Evolutionary conservation across 345 rosid species (phyloP).

Genomic region (Ceriops zippeliana): DNA sequence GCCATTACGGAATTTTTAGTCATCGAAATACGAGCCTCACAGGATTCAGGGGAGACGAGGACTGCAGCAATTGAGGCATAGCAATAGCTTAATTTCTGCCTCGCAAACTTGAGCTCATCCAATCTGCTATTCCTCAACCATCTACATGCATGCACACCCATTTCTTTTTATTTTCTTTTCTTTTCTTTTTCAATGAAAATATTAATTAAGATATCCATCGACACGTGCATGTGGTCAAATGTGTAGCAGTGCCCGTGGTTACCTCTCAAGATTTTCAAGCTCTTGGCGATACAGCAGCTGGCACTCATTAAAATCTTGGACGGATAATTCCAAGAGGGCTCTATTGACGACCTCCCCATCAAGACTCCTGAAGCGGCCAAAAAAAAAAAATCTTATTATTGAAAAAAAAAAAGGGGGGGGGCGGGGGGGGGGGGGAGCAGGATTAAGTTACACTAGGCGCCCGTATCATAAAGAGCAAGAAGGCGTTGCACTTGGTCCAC

Average conservation of each 20-base stretch:
- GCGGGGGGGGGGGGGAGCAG: no score
- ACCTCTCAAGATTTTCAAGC: constrained; percentile 14
- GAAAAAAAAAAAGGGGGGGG: neutral
- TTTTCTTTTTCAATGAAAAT: neutral
- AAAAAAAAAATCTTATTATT: no score
- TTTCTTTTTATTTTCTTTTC: no score
- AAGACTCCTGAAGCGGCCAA: neutral
- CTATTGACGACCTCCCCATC: neutral
- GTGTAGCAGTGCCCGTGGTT: neutral
- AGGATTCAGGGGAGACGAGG: constrained; percentile 2
- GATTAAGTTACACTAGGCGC: neutral
- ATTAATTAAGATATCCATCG: neutral
- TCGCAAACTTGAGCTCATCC: constrained; percentile 18
- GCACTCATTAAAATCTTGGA: constrained; percentile 12
- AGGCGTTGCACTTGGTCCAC: no score
- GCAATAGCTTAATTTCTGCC: constrained; percentile 13
- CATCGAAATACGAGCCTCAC: constrained; percentile 16
- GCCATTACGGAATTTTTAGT: constrained; percentile 14
- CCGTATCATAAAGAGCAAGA: no score
- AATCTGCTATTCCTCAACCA: constrained; percentile 13
- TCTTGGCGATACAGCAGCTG: constrained; percentile 15
- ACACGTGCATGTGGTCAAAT: no score
- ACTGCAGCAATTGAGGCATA: constrained; percentile 6
- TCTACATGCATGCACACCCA: neutral
- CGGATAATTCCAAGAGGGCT: constrained; percentile 5